Evolutionary conservation across 306 rosid species (phyloP).

Genomic region (Inga oerstediana): DNA sequence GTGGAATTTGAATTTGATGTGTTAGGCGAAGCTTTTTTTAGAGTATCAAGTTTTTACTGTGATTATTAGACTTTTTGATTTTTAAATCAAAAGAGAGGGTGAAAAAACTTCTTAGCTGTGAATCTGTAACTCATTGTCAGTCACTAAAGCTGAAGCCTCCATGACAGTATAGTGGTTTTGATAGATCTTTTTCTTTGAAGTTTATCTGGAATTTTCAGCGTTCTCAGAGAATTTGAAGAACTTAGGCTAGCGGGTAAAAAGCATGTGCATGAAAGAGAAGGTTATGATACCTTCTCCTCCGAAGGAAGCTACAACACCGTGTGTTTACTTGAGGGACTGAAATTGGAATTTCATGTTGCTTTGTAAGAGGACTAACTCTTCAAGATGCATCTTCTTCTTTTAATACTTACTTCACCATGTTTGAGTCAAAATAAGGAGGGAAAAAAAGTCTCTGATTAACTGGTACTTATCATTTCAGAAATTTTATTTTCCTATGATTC

Average conservation of each 20-base stretch:
- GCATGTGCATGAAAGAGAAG: constrained; percentile 33
- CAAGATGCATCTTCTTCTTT: constrained; percentile 40
- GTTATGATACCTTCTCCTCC: constrained; percentile 76
- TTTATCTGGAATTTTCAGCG: constrained; percentile 38
- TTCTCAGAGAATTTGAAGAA: constrained; percentile 36
- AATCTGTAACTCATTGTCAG: constrained; percentile 37
- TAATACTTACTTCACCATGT: constrained; percentile 5
- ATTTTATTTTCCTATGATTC: constrained; percentile 32
- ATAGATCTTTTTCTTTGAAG: constrained; percentile 39
- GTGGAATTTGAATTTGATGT: constrained; percentile 38
- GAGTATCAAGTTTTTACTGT: constrained; percentile 39
- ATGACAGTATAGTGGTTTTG: constrained; percentile 32
- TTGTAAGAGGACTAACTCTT: constrained; percentile 30
- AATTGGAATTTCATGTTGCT: constrained; percentile 46
- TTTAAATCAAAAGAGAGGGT: constrained; percentile 28
- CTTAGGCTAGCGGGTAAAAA: constrained; percentile 42
- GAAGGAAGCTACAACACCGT: constrained; percentile 49
- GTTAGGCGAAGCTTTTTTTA: constrained; percentile 27
- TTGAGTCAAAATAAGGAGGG: constrained; percentile 29
- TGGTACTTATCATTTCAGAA: constrained; percentile 45
- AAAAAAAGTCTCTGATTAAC: constrained; percentile 3
- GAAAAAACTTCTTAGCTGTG: constrained; percentile 36
- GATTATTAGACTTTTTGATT: constrained; percentile 42
- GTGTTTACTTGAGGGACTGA: constrained; percentile 46
- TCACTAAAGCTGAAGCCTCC: constrained; percentile 31